phyloP scores from a whole-genome alignment of 495 filamentous ascomycete species.

The Penicillium bialowiezense region DNA sequence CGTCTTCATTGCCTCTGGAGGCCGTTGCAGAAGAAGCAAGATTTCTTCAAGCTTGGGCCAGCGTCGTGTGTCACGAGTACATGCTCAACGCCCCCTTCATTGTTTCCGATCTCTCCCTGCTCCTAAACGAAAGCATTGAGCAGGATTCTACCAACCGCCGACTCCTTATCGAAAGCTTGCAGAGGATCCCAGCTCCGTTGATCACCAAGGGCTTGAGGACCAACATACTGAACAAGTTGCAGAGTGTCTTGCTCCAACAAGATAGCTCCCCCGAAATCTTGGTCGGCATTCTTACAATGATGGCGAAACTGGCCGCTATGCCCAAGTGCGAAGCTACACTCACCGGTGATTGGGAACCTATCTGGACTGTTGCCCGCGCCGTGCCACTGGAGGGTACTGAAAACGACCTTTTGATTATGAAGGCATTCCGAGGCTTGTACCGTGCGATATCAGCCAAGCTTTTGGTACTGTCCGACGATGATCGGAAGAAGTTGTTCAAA shows the following conservation, averaged over 20 bases:
- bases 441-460: constrained; percentile 37
- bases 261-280: constrained; percentile 28
- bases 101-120: constrained; percentile 30
- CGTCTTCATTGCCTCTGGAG: constrained; percentile 29
- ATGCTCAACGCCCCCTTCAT: constrained; percentile 36
- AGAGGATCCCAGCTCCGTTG: constrained; percentile 36
- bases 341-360: constrained; percentile 40
- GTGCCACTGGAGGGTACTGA: constrained; percentile 33
- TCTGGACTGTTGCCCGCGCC: constrained; percentile 37
- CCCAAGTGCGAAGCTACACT: constrained; percentile 38
- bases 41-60: constrained; percentile 43
- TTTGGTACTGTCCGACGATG: constrained; percentile 33
- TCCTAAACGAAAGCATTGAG: constrained; percentile 36
- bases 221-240: constrained; percentile 35
- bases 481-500: constrained; percentile 34
- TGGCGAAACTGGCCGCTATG: constrained; percentile 44
- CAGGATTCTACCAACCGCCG: constrained; percentile 27
- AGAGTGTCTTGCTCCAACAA: constrained; percentile 30
- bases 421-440: constrained; percentile 40
- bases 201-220: constrained; percentile 39
- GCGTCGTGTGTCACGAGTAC: constrained; percentile 44
- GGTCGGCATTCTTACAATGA: constrained; percentile 37
- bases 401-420: constrained; percentile 42
- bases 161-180: constrained; percentile 40
- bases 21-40: constrained; percentile 25